A percentile compares a stretch with the other conserved stretches of the same genome.
Conservation (phyloP, 208 protist genomes). For the Acanthamoeba healyi region DNA sequence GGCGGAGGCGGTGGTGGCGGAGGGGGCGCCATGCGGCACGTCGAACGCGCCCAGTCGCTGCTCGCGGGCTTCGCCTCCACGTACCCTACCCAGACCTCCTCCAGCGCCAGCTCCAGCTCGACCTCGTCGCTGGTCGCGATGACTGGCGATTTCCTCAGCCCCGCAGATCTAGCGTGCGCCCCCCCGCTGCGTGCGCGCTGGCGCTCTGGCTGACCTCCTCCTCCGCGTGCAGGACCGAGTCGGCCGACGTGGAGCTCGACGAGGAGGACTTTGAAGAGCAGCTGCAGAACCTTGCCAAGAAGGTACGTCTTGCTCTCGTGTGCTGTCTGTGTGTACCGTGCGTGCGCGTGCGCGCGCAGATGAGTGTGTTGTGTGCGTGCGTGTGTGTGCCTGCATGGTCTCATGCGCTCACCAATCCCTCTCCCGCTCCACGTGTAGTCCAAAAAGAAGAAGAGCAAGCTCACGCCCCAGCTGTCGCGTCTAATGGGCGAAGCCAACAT, state of each 20-base stretch:
- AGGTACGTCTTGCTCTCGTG: not conserved
- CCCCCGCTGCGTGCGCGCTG: no score
- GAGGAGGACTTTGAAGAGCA: conserved; percentile 56
- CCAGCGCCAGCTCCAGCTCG: not conserved
- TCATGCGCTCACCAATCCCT: no score
- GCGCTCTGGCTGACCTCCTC: no score
- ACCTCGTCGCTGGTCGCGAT: not conserved
- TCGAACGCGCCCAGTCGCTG: not conserved
- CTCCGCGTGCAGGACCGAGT: not conserved
- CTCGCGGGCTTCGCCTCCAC: not conserved
- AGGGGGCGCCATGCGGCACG: not conserved
- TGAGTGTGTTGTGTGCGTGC: not conserved
- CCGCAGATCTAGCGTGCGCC: not conserved
- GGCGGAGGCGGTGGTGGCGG: no score
- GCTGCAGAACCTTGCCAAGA: conserved; percentile 47
- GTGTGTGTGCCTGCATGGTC: no score
- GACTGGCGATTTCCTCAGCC: conserved; percentile 9
- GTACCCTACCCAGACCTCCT: not conserved
- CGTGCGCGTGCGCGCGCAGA: no score
- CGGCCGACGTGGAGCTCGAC: not conserved
- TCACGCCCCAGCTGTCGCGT: conserved; percentile 68
- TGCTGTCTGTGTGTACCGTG: not conserved
- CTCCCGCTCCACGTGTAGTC: not conserved
- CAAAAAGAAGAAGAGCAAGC: conserved; percentile 76
- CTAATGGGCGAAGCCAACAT: conserved; percentile 82